Conservation (phyloP, 305 asterid species). For the Fraxinus platypoda region DNA sequence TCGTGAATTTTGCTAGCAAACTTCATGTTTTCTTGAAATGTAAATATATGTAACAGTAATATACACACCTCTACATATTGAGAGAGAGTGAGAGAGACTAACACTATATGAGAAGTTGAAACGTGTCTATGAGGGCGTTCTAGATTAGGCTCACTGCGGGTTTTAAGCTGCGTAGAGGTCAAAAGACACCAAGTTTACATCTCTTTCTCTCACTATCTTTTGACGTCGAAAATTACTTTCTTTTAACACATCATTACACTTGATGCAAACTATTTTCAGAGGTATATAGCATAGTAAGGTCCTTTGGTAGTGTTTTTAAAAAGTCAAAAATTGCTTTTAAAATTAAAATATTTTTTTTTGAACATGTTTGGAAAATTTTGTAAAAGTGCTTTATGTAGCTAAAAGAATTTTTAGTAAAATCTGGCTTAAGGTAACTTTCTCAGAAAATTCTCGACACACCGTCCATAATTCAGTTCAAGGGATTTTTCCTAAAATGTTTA, state of each 20-base stretch:
- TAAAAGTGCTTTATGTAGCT: too few relatives aligned
- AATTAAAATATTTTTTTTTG: too few relatives aligned
- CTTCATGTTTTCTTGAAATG: background rate
- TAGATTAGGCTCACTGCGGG: background rate
- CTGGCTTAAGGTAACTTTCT: too few relatives aligned
- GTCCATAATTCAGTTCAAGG: background rate
- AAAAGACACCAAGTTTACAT: constrained; percentile 40
- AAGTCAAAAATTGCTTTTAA: too few relatives aligned
- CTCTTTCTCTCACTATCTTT: constrained; percentile 30
- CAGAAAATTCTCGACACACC: too few relatives aligned
- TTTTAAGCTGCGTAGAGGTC: constrained; percentile 11
- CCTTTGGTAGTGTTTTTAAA: too few relatives aligned
- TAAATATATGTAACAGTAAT: background rate
- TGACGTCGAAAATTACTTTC: constrained; percentile 33
- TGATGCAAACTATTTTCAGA: background rate
- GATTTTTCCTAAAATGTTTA: too few relatives aligned
- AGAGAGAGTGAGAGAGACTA: background rate
- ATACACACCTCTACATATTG: background rate
- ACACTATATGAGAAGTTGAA: constrained; percentile 10
- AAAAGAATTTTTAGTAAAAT: too few relatives aligned
- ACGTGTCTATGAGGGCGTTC: constrained; percentile 16
- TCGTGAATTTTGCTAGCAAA: background rate
- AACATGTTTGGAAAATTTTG: too few relatives aligned
- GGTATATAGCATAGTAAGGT: background rate
- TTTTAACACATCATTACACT: constrained; percentile 19